Conservation (phyloP, 768 basidiomycete species). For the Agaricus sinodeliciosus region DNA sequence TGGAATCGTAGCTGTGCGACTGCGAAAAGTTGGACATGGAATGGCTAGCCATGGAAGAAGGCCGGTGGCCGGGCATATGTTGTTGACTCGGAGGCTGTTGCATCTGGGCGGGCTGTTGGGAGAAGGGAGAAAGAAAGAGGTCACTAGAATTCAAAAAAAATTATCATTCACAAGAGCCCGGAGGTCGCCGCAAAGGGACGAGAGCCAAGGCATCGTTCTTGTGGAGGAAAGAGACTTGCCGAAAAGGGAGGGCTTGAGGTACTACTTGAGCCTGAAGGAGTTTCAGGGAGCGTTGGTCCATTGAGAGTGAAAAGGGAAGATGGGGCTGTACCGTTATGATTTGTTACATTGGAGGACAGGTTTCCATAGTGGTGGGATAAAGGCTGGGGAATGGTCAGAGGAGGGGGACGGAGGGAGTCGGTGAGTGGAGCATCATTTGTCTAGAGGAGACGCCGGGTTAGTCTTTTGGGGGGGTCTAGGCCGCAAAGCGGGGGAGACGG, state of each 20-base stretch:
- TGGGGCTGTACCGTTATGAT: constrained; percentile 34
- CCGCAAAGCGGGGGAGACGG: too few relatives aligned
- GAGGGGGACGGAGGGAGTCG: constrained; percentile 35
- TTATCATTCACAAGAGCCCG: constrained; percentile 16
- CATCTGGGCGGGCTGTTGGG: constrained; percentile 63
- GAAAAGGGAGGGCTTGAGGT: constrained; percentile 80
- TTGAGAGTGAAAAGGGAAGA: constrained; percentile 46
- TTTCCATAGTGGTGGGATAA: constrained; percentile 45
- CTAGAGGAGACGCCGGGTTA: constrained; percentile 18
- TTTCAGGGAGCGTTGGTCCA: constrained; percentile 58
- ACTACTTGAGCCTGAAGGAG: constrained; percentile 65
- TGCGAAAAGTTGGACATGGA: constrained; percentile 8
- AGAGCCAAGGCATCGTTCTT: constrained; percentile 9
- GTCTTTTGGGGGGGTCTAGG: neutral
- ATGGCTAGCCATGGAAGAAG: constrained; percentile 11
- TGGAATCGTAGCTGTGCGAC: constrained; percentile 9
- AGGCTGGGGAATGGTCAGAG: constrained; percentile 57
- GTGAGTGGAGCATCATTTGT: constrained; percentile 41
- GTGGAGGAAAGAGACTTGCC: constrained; percentile 40
- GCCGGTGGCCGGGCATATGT: constrained; percentile 14
- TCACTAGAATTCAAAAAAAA: constrained; percentile 68
- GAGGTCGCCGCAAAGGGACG: constrained; percentile 29
- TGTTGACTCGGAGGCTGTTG: constrained; percentile 36
- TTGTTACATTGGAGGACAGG: constrained; percentile 21
- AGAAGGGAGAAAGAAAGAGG: constrained; percentile 33